A percentile compares a stretch with the other conserved stretches of the same genome.
These are phyloP conservation scores for Closterium sp. DNA, from an alignment of 139 green algal genomes.

Conservation along the genomic window DNA sequence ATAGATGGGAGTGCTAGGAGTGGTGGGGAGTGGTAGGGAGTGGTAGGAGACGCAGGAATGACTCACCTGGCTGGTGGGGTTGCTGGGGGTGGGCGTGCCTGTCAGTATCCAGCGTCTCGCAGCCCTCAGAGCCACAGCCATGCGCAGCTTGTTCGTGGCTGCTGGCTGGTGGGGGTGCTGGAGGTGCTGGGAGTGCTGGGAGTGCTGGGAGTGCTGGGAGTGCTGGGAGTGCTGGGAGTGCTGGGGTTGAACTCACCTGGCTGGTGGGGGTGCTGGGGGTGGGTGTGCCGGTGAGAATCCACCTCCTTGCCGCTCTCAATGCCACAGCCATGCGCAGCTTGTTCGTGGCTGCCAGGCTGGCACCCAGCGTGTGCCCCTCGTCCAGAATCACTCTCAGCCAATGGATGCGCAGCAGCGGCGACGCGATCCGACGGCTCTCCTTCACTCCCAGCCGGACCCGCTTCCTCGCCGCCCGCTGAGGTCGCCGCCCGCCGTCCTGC, in stretches of 20 bases:
- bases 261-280: constrained; percentile 60
- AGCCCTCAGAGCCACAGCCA: constrained; percentile 70
- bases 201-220: constrained; percentile 60
- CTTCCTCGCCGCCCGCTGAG: background rate
- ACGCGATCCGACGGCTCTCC: background rate
- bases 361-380: constrained; percentile 88
- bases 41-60: background rate
- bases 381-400: constrained; percentile 91
- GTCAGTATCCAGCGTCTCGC: constrained; percentile 89
- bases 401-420: constrained; percentile 71
- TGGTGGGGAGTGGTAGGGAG: background rate
- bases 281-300: constrained; percentile 90
- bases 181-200: constrained; percentile 57
- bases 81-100: constrained; percentile 75
- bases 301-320: constrained; percentile 77
- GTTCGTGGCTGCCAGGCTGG: constrained; percentile 73
- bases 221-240: too few species aligned
- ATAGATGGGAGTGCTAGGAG: background rate
- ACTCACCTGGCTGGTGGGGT: background rate
- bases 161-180: constrained; percentile 52
- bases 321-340: constrained; percentile 73
- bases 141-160: constrained; percentile 83
- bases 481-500: background rate
- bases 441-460: background rate
- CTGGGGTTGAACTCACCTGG: constrained; percentile 13